Evolutionary conservation across 371 early-diverging fungal species (phyloP).

Genomic region (Mortierella polycephala): DNA sequence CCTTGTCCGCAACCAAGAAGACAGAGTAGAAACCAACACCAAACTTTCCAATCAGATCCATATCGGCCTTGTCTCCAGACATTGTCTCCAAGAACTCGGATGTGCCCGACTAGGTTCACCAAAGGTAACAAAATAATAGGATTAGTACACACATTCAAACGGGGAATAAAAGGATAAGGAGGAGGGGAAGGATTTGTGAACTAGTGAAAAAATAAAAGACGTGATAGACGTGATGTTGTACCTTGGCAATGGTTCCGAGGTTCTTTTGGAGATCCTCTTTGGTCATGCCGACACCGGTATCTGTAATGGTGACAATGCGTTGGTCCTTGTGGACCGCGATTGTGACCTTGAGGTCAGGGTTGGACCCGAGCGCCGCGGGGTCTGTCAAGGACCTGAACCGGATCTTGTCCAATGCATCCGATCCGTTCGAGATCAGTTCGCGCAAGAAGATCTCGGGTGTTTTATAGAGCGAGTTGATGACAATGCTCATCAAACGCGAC

Average conservation of each 20-base stretch:
- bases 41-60: constrained; percentile 95
- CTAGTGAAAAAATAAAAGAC: too few species aligned
- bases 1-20: constrained; percentile 95
- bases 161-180: too few species aligned
- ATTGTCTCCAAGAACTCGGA: constrained; percentile 84
- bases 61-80: constrained; percentile 68
- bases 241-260: constrained; percentile 96
- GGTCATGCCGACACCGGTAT: constrained; percentile 98
- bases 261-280: constrained; percentile 88
- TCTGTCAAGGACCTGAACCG: constrained; percentile 83
- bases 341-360: constrained; percentile 75
- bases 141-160: too few species aligned
- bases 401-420: constrained; percentile 97
- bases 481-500: constrained; percentile 88
- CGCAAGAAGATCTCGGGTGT: constrained; percentile 92
- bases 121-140: not conserved
- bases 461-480: constrained; percentile 92
- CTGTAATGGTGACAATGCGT: constrained; percentile 82
- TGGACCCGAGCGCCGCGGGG: constrained; percentile 62
- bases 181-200: too few species aligned
- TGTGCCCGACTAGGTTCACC: constrained; percentile 70
- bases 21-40: constrained; percentile 98
- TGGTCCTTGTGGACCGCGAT: constrained; percentile 77
- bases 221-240: too few species aligned
- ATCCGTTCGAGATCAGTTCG: constrained; percentile 95